phyloP scores from a whole-genome alignment of 345 rosid species.

The Arabidopsis suecica region DNA sequence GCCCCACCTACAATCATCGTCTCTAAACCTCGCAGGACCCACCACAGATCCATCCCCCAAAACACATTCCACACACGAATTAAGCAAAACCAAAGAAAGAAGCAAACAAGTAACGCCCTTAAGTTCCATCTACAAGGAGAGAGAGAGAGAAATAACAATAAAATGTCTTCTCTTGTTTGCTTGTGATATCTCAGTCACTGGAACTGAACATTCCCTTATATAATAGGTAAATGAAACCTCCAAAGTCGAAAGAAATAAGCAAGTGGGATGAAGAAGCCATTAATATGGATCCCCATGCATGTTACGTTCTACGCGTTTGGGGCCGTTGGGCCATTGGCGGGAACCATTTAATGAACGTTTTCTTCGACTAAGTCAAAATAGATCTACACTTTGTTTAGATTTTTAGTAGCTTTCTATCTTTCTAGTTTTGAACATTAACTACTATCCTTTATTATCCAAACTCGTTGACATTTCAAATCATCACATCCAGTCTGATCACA shows the following conservation, averaged over 20 bases:
- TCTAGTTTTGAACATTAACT: conserved; percentile 24
- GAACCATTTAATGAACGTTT: conserved; percentile 40
- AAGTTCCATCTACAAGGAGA: conserved; percentile 17
- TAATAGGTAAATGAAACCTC: conserved; percentile 23
- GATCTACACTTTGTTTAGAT: conserved; percentile 29
- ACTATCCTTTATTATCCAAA: conserved; percentile 24
- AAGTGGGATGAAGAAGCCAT: conserved; percentile 47
- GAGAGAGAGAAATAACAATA: conserved; percentile 1
- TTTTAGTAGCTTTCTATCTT: conserved; percentile 12
- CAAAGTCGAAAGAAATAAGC: conserved; percentile 5
- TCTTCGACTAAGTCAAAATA: conserved; percentile 32
- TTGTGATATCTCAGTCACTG: conserved; percentile 26
- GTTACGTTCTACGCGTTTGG: conserved; percentile 48
- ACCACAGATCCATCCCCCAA: conserved; percentile 45
- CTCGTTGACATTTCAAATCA: conserved; percentile 37
- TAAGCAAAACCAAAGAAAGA: conserved; percentile 43
- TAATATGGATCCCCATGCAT: conserved; percentile 46
- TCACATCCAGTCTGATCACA: not conserved
- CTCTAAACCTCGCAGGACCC: conserved; percentile 42
- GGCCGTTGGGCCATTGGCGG: conserved; percentile 47
- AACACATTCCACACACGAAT: conserved; percentile 40
- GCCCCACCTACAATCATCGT: conserved; percentile 53
- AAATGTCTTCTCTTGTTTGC: conserved; percentile 19
- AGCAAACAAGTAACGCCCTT: conserved; percentile 46
- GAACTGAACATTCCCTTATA: conserved; percentile 39